Evolutionary conservation across 2,329 filamentous ascomycete species (phyloP).

Genomic region (Bipolaris zeicola): DNA sequence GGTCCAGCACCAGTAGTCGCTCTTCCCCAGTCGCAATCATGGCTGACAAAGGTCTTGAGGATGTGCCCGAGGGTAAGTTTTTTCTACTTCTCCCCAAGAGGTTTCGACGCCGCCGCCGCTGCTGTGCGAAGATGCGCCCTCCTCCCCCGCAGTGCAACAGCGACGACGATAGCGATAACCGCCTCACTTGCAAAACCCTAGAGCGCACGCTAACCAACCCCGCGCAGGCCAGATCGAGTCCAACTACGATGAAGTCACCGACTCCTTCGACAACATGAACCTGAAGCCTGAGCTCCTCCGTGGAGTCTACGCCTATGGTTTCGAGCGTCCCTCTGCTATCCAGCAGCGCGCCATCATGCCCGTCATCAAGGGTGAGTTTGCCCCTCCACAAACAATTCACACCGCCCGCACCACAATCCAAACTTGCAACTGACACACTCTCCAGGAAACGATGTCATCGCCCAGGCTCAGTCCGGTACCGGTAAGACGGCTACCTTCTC

Average conservation of each 20-base stretch:
- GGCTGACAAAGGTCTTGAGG: slow-evolving; percentile 98
- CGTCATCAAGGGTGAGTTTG: slow-evolving; percentile 90
- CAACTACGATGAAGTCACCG: slow-evolving; percentile 99
- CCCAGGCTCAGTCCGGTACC: slow-evolving; percentile 98
- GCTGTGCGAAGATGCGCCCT: slow-evolving; percentile 11
- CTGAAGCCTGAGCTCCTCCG: slow-evolving; percentile 97
- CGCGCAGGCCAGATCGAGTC: slow-evolving; percentile 94
- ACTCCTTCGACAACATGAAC: slow-evolving; percentile 98
- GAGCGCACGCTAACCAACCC: slow-evolving; percentile 20
- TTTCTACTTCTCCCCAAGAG: slow-evolving; percentile 2
- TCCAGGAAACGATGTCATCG: slow-evolving; percentile 92
- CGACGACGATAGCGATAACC: slow-evolving; percentile 12
- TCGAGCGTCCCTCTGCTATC: slow-evolving; percentile 98
- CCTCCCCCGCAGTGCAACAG: slow-evolving; percentile 17
- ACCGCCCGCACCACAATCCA: slow-evolving; percentile 6
- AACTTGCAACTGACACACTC: slow-evolving; percentile 29
- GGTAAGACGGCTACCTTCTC: slow-evolving; percentile 99
- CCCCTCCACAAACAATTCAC: not conserved
- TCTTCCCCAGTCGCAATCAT: slow-evolving; percentile 77
- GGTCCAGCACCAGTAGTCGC: slow-evolving; percentile 72
- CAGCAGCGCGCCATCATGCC: slow-evolving; percentile 99
- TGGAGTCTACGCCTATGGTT: slow-evolving; percentile 99
- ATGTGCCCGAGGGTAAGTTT: slow-evolving; percentile 89
- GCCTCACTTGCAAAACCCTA: slow-evolving; percentile 4
- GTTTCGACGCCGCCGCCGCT: not conserved